Evolutionary conservation across 179 eudicot genomes (phyloP), one percentile per base, ranked within the genome.

Genomic region (Patellifolia procumbens): DNA sequence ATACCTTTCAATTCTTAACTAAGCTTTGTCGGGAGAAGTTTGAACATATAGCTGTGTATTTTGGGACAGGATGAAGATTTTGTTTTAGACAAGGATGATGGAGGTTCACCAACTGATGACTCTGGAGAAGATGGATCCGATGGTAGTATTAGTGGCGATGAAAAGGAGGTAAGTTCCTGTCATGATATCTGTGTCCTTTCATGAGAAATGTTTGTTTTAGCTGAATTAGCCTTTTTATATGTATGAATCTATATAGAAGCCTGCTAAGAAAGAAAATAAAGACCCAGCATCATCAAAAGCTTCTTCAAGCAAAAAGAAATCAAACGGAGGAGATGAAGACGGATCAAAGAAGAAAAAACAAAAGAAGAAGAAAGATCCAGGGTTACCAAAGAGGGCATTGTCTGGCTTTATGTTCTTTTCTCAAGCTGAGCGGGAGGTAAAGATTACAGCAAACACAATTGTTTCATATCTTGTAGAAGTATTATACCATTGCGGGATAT

Each of bases 361-460:
- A 29, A 92, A 90, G 88, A 90, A 85, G 89, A 94, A 89, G 75
- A 92, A 93, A 82, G 99, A 95, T 82, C 99, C 98, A 71, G 93
- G 91, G 81, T 97, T 97, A 60, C 99, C 99, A 22, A 95, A 96
- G 85, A 87, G 84, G 74, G 91, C 96, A 52, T 49, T 86, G 73
- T 85, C 92, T 85, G 92, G 91, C 73, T 96, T 85, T 75, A 85
- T 96, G 86, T 86, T 79, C 76, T 96, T 93, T 87, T 89, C 98
- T 28, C 85, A 88, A 78, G 76, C 87, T 24, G 97, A 93, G 78
- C 88, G 97, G 67, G 99, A 95, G 92, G 99, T 93, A 64, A 45
- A 85, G 70, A 20, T 81, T 64, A 20, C 60, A 35, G 56, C 37
- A 28, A 2, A 28, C 35, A 11, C 35, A 8, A 26, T 26, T 24